Evolutionary conservation across 1,284 basidiomycete genomes (phyloP), one percentile per base, ranked within the genome.

Genomic region (Puccinia triticina): DNA sequence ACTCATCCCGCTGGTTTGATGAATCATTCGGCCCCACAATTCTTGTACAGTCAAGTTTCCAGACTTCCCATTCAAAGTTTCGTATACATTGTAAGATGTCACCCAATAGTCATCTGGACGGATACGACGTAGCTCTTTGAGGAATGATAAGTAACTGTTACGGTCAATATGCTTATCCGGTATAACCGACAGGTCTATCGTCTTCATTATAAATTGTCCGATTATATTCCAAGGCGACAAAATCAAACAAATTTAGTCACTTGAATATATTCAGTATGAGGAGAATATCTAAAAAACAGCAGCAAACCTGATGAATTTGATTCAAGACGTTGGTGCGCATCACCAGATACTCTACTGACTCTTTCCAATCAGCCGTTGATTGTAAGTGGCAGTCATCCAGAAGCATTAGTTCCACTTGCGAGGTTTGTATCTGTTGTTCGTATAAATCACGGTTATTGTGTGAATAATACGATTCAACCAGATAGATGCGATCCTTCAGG

Each of bases 381-480:
- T 90, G 89, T 12, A 91, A 87, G 83, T 88, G 89, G 85, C 90
- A 91, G 26, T 88, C 88, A 84, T 90, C 89, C 73, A 89, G 87
- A 55, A 90, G 87, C 84, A 90, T 90, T 5, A 89, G 87, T 82
- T 89, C 89, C 16, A 89, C 89, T 71, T 88, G 86, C 43, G 86
- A 86, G 2, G 88, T 88, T 83, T 86, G 85, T 67, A 88, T 87
- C 82, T 85, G 85, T 34, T 77, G 78, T 83, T 85, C 85, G 66
- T 85, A 85, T 26, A 86, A 48, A 2, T 84, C 69, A 21, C 53
- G 73, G 32, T 76, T 79, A 3, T 32, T 84, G 14, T 87, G 85
- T 1, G 86, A 85, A 83, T 89, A 88, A 85, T 88, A 89, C 77
- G 89, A 88, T 84, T 91, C 90, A 73, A 91, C 88, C 59, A 91